Base-by-base conservation (phyloP, 768 basidiomycete species). In the Termitomyces sp. region DNA sequence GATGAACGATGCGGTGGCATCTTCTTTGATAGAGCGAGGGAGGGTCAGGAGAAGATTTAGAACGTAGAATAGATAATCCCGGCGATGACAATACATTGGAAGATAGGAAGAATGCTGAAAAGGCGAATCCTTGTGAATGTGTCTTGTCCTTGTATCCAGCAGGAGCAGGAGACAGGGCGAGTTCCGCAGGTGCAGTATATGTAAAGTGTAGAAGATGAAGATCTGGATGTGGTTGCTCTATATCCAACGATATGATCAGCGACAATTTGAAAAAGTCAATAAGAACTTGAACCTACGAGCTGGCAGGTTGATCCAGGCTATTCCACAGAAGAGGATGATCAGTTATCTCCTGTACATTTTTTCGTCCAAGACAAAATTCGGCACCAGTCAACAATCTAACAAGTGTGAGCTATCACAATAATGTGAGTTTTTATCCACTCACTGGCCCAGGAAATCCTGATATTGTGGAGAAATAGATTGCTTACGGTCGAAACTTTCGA, bases 81-180 rank as follows among this genome's bases (percentile, higher is more conserved):
- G 77, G 76, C 0, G 84, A 82, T 4, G 62, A 53, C 2, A 75
- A 71, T 27, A 60, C 68, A 16, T 73, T 66, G 11, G 90, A 88
- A 1, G 89, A 91, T 62, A 90, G 85, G 65, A 94, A 93, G 15
- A 92, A 71, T 1, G 81, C 83, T 23, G 91, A 94, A 60, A 94
- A 94, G 0, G 83, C 82, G 64, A 91, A 93, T 3, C 81, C 78
- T 58, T 81, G 82, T 12, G 83, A 86, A 49, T 72, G 65, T 18
- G 71, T 70, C 11, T 76, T 74, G 4, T 75, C 69, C 29, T 57
- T 57, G 16, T 54, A 50, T 32, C 49, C 51, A n/a, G 65, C 51
- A 23, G 60, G 53, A 13, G 60, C 67, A 16, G 65, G 50, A 40
- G 53, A 59, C 18, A 66, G 53, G 25, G 63, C 52, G 22, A 60